Conservation (phyloP, 2,329 filamentous ascomycete species). For the Pyricularia sp. region DNA sequence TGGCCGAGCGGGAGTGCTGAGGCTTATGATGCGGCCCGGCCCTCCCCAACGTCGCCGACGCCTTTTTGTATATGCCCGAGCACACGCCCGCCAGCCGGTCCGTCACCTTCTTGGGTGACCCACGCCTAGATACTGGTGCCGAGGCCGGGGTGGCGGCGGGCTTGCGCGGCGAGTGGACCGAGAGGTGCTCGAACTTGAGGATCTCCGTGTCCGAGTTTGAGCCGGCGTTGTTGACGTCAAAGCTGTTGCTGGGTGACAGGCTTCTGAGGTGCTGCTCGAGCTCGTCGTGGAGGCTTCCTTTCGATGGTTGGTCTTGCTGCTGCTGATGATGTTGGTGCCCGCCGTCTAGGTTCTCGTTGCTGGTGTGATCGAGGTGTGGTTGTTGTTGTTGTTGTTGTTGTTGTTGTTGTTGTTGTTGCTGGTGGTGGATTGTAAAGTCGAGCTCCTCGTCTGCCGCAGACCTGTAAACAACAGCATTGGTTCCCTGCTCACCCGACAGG, state of each 20-base stretch:
- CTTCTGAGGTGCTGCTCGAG: not conserved
- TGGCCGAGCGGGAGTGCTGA: not conserved
- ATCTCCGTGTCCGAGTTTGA: slow-evolving; percentile 22
- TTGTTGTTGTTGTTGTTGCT: no score
- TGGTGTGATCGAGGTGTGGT: slow-evolving; percentile 1
- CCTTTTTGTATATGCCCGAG: not conserved
- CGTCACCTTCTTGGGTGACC: not conserved
- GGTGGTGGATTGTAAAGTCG: not conserved
- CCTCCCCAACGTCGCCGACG: slow-evolving; percentile 6
- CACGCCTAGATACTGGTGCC: not conserved
- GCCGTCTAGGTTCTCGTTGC: slow-evolving; percentile 4
- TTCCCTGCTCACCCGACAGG: not conserved
- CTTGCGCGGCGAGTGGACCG: slow-evolving; percentile 18
- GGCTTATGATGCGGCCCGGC: not conserved
- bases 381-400: not conserved
- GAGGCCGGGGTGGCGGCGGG: not conserved
- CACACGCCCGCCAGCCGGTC: not conserved
- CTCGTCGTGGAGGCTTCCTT: no score
- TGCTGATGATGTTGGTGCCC: slow-evolving; percentile 5
- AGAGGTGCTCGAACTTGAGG: slow-evolving; percentile 21
- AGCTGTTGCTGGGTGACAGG: slow-evolving; percentile 6
- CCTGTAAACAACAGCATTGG: not conserved
- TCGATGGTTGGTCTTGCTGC: no score
- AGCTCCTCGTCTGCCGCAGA: not conserved
- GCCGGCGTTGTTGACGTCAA: slow-evolving; percentile 7